phyloP scores from a whole-genome alignment of 2,329 filamentous ascomycete genomes.

The Fusarium scirpi region DNA sequence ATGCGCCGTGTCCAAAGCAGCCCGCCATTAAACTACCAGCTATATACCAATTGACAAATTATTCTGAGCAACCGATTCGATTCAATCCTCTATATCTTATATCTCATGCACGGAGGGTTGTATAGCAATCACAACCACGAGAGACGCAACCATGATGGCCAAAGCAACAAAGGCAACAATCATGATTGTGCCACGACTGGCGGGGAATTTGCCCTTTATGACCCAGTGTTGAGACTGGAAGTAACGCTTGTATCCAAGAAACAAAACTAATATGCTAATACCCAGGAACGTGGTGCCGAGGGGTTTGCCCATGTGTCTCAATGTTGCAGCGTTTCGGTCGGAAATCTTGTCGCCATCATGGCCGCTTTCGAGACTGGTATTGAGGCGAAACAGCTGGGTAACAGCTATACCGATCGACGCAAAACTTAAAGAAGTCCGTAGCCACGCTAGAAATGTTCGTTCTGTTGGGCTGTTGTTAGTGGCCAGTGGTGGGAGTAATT shows the following conservation, averaged over 20 bases:
- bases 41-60: background rate
- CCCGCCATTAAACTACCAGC: background rate
- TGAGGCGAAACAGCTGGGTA: slow-evolving; percentile 86
- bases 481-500: background rate
- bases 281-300: slow-evolving; percentile 81
- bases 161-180: slow-evolving; percentile 75
- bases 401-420: slow-evolving; percentile 86
- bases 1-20: slow-evolving; percentile 15
- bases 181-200: slow-evolving; percentile 79
- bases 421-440: slow-evolving; percentile 84
- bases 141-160: slow-evolving; percentile 69
- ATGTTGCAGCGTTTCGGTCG: slow-evolving; percentile 55
- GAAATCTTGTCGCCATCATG: slow-evolving; percentile 40
- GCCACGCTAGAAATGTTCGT: slow-evolving; percentile 86
- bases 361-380: slow-evolving; percentile 68
- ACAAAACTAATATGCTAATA: slow-evolving; percentile 79
- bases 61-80: background rate
- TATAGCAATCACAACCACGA: slow-evolving; percentile 70
- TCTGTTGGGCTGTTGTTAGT: slow-evolving; percentile 62
- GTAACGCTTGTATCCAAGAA: slow-evolving; percentile 83
- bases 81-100: slow-evolving; percentile 6
- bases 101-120: slow-evolving; percentile 52
- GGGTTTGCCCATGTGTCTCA: slow-evolving; percentile 77
- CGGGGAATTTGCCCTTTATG: slow-evolving; percentile 82
- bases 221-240: slow-evolving; percentile 84